phyloP scores from a whole-genome alignment of 139 green algal species.

The Chlorella vulgaris region DNA sequence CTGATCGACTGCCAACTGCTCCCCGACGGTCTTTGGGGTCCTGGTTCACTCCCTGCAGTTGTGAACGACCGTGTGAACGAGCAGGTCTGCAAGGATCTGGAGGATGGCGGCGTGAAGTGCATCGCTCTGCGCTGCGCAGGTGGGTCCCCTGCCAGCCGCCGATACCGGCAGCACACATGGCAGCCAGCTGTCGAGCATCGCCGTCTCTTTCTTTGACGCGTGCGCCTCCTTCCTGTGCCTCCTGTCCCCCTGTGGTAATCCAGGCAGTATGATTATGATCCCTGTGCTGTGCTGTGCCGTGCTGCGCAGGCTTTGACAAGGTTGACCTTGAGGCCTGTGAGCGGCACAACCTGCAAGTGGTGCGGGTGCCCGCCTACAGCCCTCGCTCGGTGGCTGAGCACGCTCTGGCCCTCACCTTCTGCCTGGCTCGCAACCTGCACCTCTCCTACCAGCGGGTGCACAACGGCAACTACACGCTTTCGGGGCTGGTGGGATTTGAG shows the following conservation, averaged over 20 bases:
- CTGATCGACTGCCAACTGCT: too few species aligned
- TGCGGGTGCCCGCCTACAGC: constrained; percentile 77
- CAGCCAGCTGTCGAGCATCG: too few species aligned
- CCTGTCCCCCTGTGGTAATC: too few species aligned
- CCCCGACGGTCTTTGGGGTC: too few species aligned
- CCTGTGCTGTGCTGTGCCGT: background rate
- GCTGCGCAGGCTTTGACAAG: constrained; percentile 55
- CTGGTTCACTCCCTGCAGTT: too few species aligned
- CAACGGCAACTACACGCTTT: constrained; percentile 78
- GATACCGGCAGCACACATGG: background rate
- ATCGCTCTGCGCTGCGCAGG: constrained; percentile 78
- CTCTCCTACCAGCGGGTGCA: constrained; percentile 46
- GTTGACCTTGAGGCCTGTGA: constrained; percentile 63
- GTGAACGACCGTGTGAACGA: constrained; percentile 70
- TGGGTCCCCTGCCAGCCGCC: background rate
- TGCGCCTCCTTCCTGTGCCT: too few species aligned
- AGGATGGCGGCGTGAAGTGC: constrained; percentile 62
- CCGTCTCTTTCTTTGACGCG: too few species aligned
- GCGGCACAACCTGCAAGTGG: constrained; percentile 45
- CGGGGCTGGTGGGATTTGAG: constrained; percentile 76
- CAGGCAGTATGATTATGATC: too few species aligned
- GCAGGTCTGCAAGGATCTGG: constrained; percentile 58
- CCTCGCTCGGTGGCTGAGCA: constrained; percentile 80
- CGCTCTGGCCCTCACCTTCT: constrained; percentile 70
- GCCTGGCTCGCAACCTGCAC: constrained; percentile 74